Conservation (phyloP, 495 filamentous ascomycete species). For the Podospora didyma region DNA sequence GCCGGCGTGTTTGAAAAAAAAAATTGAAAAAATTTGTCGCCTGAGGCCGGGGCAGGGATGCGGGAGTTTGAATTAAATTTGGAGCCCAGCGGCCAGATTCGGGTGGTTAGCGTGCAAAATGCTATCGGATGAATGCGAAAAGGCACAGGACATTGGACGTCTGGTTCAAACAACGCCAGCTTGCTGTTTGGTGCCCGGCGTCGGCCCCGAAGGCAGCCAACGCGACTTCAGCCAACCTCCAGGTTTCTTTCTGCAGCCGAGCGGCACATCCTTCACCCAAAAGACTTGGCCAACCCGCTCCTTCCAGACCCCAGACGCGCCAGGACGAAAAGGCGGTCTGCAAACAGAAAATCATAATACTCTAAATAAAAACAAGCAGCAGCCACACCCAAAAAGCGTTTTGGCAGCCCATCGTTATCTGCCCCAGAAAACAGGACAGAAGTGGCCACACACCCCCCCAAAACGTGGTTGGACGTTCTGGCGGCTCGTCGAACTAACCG, state of each 20-base stretch:
- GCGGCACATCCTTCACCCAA: slow-evolving; percentile 6
- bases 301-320: slow-evolving; percentile 1
- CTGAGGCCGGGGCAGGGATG: neutral
- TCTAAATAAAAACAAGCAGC: neutral
- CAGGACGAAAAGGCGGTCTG: slow-evolving; percentile 14
- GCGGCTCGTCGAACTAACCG: no score
- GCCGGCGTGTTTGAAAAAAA: slow-evolving; percentile 10
- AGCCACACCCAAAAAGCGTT: neutral
- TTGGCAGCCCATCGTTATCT: neutral
- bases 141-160: neutral
- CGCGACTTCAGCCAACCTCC: no score
- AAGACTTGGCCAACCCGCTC: neutral
- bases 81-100: neutral
- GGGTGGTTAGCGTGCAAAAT: neutral
- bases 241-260: slow-evolving; percentile 4
- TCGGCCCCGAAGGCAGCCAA: slow-evolving; percentile 4
- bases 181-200: neutral
- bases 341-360: no score
- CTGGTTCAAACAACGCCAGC: neutral
- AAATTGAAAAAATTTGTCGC: neutral
- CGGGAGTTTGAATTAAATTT: slow-evolving; percentile 2
- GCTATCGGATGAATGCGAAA: neutral
- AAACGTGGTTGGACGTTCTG: neutral
- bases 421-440: neutral
- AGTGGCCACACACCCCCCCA: neutral